phyloP scores from a whole-genome alignment of 306 rosid genomes.

The Sindora glabra region DNA sequence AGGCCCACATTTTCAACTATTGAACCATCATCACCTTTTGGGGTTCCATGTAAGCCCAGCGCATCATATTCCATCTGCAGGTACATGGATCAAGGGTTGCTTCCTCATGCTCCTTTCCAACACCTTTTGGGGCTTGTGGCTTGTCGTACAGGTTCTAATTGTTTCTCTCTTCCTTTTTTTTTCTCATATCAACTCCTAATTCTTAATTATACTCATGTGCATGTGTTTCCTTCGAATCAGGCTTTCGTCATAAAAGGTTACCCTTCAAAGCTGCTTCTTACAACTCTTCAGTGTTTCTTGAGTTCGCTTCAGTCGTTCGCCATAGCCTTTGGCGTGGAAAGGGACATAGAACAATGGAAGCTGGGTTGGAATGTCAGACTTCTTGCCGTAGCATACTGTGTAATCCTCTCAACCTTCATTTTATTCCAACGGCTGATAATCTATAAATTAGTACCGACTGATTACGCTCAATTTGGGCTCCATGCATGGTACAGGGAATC shows the following conservation, averaged over 20 bases:
- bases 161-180: neutral
- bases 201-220: neutral
- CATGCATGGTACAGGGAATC: conserved; percentile 47
- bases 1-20: conserved; percentile 52
- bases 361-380: conserved; percentile 67
- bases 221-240: conserved; percentile 21
- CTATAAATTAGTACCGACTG: neutral
- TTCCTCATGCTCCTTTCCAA: conserved; percentile 71
- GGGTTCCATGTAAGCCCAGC: conserved; percentile 17
- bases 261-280: conserved; percentile 69
- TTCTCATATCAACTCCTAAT: neutral
- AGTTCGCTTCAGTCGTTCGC: conserved; percentile 59
- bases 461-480: neutral
- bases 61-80: conserved; percentile 18
- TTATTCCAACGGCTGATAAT: no score
- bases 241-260: conserved; percentile 47
- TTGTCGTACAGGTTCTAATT: conserved; percentile 60
- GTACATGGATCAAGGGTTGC: conserved; percentile 77
- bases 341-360: conserved; percentile 64
- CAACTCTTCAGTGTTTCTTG: conserved; percentile 54
- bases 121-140: conserved; percentile 63
- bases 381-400: conserved; percentile 61
- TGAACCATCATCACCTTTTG: conserved; percentile 23
- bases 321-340: conserved; percentile 59
- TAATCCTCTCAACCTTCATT: conserved; percentile 22